Evolutionary conservation across 2,329 filamentous ascomycete genomes (phyloP), one percentile per base, ranked within the genome.

Genomic region (Claviceps sorghi): DNA sequence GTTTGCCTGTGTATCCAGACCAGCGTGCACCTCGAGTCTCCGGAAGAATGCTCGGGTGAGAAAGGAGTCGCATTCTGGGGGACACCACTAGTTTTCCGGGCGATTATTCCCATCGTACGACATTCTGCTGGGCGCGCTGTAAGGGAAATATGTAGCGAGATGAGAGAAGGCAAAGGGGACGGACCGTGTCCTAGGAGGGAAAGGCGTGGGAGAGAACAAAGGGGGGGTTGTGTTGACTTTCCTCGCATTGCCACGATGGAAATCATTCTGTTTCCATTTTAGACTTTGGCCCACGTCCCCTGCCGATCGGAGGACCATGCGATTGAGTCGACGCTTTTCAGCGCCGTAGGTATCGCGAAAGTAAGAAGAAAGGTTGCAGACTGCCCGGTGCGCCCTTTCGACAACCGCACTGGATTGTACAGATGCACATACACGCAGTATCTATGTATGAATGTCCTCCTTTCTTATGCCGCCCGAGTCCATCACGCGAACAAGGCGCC

Each of bases 91-190:
- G 15, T 34, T 21, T 40, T 40, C 38, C 36, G 22, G 19, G 2
- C 36, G 21, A 42, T 49, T 32, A 21, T 43, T 26, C 48, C 26
- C 29, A 49, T 43, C 48, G 48, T 49, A 49, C 48, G 48, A 49
- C 38, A 49, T 49, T 19, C n/a, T 32, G 30, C 17, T 17, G 21
- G n/a, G 22, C 11, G 22, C 19, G 2, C 21, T 34, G 22, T n/a
- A 32, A 40, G 38, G 26, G 48, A 9, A 40, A 26, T 11, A n/a
- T 26, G 48, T 13, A 49, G 48, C 38, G 38, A 49, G 29, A 49
- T 42, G 26, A 41, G 21, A 41, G 34, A 19, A 30, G 13, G 8
- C 34, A 21, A 26, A 19, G 15, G 9, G 38, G 7, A 21, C n/a
- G 21, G 21, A 47, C 4, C 21, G 15, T 11, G n/a, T 34, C n/a